Percentiles rank a stretch among this genome's conserved stretches.
phyloP scores from a whole-genome alignment of 345 rosid genomes.

The Microthlaspi erraticum region DNA sequence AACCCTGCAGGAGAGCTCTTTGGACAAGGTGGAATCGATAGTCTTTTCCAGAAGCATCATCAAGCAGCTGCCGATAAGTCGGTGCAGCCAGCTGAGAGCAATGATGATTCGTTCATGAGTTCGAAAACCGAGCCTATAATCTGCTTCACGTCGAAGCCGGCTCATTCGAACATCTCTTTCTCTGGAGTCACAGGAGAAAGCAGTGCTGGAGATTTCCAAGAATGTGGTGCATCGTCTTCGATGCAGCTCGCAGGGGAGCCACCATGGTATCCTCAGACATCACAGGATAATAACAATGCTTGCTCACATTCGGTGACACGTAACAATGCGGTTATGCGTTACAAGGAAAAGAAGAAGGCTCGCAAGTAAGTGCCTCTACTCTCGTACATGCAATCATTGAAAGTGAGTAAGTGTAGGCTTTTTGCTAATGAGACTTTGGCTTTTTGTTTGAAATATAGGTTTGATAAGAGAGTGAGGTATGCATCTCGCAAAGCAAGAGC shows the following conservation, averaged over 20 bases:
- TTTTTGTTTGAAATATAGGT: conserved; percentile 57
- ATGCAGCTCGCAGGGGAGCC: conserved; percentile 83
- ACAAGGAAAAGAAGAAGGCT: conserved; percentile 93
- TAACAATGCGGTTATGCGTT: conserved; percentile 86
- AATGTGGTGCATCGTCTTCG: conserved; percentile 80
- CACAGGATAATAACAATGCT: conserved; percentile 51
- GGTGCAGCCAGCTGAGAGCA: conserved; percentile 72
- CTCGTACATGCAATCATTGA: neutral
- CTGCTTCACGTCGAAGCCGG: conserved; percentile 58
- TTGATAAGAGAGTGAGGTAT: conserved; percentile 92
- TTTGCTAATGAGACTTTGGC: conserved; percentile 2
- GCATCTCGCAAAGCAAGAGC: conserved; percentile 99
- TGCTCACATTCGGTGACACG: conserved; percentile 65
- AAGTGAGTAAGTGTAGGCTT: neutral
- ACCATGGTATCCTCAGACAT: conserved; percentile 79
- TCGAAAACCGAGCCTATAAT: conserved; percentile 86
- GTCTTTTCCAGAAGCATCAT: conserved; percentile 74
- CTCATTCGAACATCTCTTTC: conserved; percentile 79
- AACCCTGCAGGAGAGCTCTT: conserved; percentile 78
- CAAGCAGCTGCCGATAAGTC: conserved; percentile 50
- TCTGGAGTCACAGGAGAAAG: conserved; percentile 92
- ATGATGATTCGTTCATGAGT: conserved; percentile 86
- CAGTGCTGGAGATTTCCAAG: conserved; percentile 82
- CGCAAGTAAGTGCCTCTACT: conserved; percentile 70
- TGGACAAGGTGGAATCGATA: conserved; percentile 83